Evolutionary conservation across 495 filamentous ascomycete genomes (phyloP), one percentile per base, ranked within the genome.

Genomic region (Aspergillus avenaceus): DNA sequence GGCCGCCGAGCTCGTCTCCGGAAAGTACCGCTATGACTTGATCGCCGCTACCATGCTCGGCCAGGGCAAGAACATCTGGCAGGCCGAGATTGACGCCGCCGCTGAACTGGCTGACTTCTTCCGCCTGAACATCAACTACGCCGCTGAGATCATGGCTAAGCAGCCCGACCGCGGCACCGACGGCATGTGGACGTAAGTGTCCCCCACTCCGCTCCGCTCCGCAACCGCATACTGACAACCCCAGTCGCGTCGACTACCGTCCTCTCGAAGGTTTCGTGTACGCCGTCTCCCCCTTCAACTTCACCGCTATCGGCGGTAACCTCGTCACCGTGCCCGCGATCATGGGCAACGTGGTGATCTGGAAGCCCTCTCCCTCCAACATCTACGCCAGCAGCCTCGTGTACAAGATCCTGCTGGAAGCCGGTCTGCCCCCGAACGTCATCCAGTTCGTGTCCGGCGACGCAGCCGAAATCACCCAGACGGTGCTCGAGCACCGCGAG

Each of bases 11-110:
- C 73, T 97, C 27, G 82, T 96, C 42, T 76, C 86, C 29, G 82
- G 79, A 31, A 96, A 97, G 65, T 97, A 97, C 70, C 82, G 92
- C 52, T 95, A 95, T 64, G 88, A 95, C 41, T 73, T 97, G 45
- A 91, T 96, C 79, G 91, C 93, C 2, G 85, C 89, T 1, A 97
- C 92, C 0, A 96, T 97, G 80, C 74, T 96, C 8, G 92, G 92
- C 24, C 92, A 97, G 66, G 92, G 92, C 41, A 97, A 97, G 77
- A 97, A 96, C 63, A 86, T 88, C 16, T 97, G 91, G 90, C 92
- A 97, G 64, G 92, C 88, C 37, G 92, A 97, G 76, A 96, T 97
- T 54, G 92, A 97, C 70, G 84, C 91, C 18, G 91, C 91, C 2
- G 91, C 92, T 1, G 92, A 97, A 68, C 69, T 95, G 47, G 85